Evolutionary conservation across 2,329 filamentous ascomycete species (phyloP), one percentile per base, ranked within the genome.

Genomic region (Fusarium musae): DNA sequence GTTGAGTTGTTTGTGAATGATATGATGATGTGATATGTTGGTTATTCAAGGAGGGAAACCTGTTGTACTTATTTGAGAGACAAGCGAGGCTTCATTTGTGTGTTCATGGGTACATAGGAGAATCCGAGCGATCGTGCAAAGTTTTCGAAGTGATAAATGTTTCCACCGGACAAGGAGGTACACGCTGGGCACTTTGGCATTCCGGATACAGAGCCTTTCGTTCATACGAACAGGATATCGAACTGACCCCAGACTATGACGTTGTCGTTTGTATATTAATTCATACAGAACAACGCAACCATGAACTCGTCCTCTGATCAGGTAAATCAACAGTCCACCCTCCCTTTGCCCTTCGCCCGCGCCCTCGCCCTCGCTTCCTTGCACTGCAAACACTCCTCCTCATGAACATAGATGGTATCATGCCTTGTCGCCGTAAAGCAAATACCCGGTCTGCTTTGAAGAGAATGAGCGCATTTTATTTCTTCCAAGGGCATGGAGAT

Each of bases 361-460:
- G 23, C 19, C 19, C 7, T 28, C 8, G 23, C 5, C 10, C n/a
- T 30, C 2, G 17, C 23, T 23, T 63, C 30, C 17, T 37, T 42
- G 28, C 66, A 71, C n/a, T 30, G 34, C 5, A 68, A 47, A 40
- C 68, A 71, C 40, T 71, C 66, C 28, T 62, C 61, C 21, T 56
- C 34, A 5, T 70, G 68, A 40, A 71, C 57, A 17, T 71, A 71
- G 7, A 62, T 23, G 1, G 68, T 71, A 7, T 70, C 26, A 26
- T 71, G 67, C 2, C 26, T 54, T 16, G 66, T 50, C 1, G 2
- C 16, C 9, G 30, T 70, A 1, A 16, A 23, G 4, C 68, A 71
- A 3, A 44, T 16, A 1, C 57, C 61, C 0, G n/a, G 10, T 15
- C 12, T 66, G 21, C 34, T 70, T 10, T 39, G 26, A 3, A 50